A percentile compares a stretch with the other conserved stretches of the same genome.
Conservation (phyloP, 2,329 filamentous ascomycete species). For the Fusarium praegraminearum region DNA sequence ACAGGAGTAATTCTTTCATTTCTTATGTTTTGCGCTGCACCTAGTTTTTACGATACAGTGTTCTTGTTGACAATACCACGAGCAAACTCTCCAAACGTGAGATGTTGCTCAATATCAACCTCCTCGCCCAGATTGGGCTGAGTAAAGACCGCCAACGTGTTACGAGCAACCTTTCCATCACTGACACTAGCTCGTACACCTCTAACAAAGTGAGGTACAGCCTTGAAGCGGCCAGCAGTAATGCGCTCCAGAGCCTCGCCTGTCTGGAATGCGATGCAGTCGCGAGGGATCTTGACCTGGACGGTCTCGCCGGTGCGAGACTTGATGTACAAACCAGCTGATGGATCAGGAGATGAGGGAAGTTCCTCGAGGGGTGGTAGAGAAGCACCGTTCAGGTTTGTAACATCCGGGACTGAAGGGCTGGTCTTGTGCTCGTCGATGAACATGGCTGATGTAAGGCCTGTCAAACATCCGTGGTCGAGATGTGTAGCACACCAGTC, state of each 20-base stretch:
- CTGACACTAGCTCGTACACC: conserved; percentile 72
- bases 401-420: conserved; percentile 50
- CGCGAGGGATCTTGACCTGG: conserved; percentile 91
- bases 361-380: conserved; percentile 75
- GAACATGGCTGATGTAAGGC: conserved; percentile 95
- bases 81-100: conserved; percentile 83
- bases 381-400: conserved; percentile 44
- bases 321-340: conserved; percentile 92
- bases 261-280: conserved; percentile 96
- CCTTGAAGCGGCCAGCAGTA: conserved; percentile 89
- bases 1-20: not conserved
- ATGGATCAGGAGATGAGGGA: conserved; percentile 79
- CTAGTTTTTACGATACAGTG: conserved; percentile 58
- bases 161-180: conserved; percentile 73
- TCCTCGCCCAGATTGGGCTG: conserved; percentile 90
- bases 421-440: conserved; percentile 75
- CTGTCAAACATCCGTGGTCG: conserved; percentile 94
- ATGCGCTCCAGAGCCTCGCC: conserved; percentile 93
- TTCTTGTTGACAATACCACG: conserved; percentile 70
- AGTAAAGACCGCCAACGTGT: conserved; percentile 96
- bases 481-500: conserved; percentile 95
- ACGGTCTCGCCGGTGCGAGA: conserved; percentile 83
- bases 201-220: conserved; percentile 94
- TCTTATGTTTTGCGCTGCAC: not conserved
- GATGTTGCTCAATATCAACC: conserved; percentile 75